Evolutionary conservation across 1,284 basidiomycete genomes (phyloP).

Genomic region (Cryptococcus depauperatus): DNA sequence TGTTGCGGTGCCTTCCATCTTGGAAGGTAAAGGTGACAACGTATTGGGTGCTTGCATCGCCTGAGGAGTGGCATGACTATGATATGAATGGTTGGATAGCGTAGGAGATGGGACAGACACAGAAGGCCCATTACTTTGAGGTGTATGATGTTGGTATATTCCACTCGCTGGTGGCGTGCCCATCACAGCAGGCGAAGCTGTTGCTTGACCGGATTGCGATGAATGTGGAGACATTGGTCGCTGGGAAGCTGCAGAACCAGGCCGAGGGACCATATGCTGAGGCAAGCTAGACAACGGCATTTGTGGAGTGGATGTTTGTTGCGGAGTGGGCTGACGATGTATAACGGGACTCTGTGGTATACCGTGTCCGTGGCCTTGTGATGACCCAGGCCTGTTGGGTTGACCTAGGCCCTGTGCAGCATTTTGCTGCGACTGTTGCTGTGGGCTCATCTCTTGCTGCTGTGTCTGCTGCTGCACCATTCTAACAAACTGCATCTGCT

Average conservation of each 20-base stretch:
- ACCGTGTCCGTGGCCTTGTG: constrained; percentile 4
- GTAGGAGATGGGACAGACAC: constrained; percentile 23
- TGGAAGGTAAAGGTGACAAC: too few species aligned
- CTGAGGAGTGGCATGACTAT: too few species aligned
- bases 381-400: constrained; percentile 2
- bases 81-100: constrained; percentile 29
- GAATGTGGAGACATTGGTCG: constrained; percentile 30
- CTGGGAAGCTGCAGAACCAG: constrained; percentile 34
- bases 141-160: constrained; percentile 7
- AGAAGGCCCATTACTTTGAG: too few species aligned
- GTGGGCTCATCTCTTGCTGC: constrained; percentile 17
- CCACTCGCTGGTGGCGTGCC: constrained; percentile 12
- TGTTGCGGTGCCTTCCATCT: too few species aligned
- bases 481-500: constrained; percentile 26
- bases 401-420: background rate
- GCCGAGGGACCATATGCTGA: constrained; percentile 38
- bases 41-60: too few species aligned
- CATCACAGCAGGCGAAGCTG: constrained; percentile 13
- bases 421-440: constrained; percentile 6
- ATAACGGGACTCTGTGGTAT: constrained; percentile 2
- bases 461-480: constrained; percentile 19
- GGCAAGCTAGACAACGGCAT: constrained; percentile 30
- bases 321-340: constrained; percentile 12
- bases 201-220: background rate
- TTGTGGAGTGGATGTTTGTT: constrained; percentile 10